Percentiles rank a stretch among this genome's conserved stretches.
phyloP scores from a whole-genome alignment of 306 rosid species.

The Mucuna pruriens region DNA sequence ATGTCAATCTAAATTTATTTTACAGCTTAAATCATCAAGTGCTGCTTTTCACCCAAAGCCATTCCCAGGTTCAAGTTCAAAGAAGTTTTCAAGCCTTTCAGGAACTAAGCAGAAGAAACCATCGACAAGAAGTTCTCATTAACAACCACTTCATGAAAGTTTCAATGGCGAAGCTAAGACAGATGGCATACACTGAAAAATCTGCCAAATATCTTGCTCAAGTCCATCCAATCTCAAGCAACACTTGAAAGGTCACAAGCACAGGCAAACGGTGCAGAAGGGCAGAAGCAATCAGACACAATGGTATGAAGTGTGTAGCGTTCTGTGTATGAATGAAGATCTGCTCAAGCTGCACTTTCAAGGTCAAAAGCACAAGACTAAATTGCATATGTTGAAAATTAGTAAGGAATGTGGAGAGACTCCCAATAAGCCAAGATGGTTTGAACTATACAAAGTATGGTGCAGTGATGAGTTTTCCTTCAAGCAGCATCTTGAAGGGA shows the following conservation, averaged over 20 bases:
- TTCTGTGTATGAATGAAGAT: constrained; percentile 32
- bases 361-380: constrained; percentile 36
- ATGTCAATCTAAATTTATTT: neutral
- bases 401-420: constrained; percentile 4
- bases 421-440: constrained; percentile 31
- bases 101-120: constrained; percentile 26
- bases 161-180: neutral
- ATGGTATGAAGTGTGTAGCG: constrained; percentile 37
- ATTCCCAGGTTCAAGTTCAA: constrained; percentile 29
- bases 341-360: constrained; percentile 34
- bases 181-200: constrained; percentile 19
- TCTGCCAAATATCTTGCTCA: constrained; percentile 30
- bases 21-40: constrained; percentile 30
- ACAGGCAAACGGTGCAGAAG: neutral
- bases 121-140: neutral
- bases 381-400: neutral
- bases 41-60: neutral
- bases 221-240: constrained; percentile 36
- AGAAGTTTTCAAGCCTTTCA: neutral
- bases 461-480: constrained; percentile 32
- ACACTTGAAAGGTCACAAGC: constrained; percentile 40
- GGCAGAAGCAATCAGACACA: neutral
- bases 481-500: constrained; percentile 41
- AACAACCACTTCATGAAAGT: constrained; percentile 1
- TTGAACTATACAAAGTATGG: constrained; percentile 41